A percentile compares a stretch with the other conserved stretches of the same genome.
Evolutionary conservation across 2,329 filamentous ascomycete species (phyloP).

Genomic region (Fusarium newnesense): DNA sequence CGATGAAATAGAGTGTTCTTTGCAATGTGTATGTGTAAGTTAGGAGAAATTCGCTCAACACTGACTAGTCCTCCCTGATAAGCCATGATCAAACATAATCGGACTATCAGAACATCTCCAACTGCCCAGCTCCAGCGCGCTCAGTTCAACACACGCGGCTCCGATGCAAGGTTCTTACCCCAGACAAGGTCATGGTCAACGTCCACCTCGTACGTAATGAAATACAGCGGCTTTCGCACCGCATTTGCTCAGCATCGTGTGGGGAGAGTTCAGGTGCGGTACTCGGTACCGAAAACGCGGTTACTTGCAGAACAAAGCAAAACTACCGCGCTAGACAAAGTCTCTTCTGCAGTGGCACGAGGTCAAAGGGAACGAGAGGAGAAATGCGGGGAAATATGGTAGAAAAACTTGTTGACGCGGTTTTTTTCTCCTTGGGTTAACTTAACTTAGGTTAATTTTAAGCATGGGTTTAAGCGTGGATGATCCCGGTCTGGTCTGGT

Average conservation of each 20-base stretch:
- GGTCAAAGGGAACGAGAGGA: constrained; percentile 9
- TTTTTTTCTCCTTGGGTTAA: neutral
- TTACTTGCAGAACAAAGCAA: constrained; percentile 4
- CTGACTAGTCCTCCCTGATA: constrained; percentile 8
- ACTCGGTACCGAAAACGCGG: constrained; percentile 5
- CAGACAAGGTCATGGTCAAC: constrained; percentile 1
- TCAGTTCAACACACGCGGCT: constrained; percentile 20
- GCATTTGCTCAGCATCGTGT: constrained; percentile 27
- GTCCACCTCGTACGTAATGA: constrained; percentile 17
- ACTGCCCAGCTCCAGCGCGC: neutral
- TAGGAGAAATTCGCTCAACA: neutral
- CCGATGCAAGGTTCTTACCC: constrained; percentile 22
- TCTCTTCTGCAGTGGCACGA: neutral
- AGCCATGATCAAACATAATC: neutral
- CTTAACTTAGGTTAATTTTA: constrained; percentile 13
- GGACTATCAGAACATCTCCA: constrained; percentile 9
- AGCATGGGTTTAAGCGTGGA: constrained; percentile 37
- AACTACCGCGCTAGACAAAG: neutral
- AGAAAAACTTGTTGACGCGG: neutral
- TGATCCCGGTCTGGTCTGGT: neutral
- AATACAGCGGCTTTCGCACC: constrained; percentile 14
- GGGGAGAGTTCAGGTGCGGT: constrained; percentile 6
- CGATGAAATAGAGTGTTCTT: neutral
- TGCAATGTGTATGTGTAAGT: neutral
- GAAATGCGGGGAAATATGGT: constrained; percentile 32